These are phyloP conservation scores for Silene uniflora DNA, from an alignment of 148 eudicot genomes.

Conservation along the genomic window DNA sequence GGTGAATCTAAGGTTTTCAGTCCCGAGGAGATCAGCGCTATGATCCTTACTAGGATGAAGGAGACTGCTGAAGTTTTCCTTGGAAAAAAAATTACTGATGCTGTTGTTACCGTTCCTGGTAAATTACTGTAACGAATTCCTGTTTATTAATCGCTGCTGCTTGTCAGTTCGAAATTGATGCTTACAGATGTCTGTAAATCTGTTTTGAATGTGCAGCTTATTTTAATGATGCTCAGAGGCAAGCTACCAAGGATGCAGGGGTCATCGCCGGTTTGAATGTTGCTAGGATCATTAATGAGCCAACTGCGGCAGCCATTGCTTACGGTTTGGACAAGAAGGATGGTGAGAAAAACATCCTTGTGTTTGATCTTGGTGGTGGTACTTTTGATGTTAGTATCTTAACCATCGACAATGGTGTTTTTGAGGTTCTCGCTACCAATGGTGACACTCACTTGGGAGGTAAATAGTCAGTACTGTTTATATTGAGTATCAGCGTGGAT, in stretches of 20 bases:
- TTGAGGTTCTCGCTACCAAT: constrained; percentile 61
- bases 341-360: constrained; percentile 67
- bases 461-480: constrained; percentile 5
- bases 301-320: constrained; percentile 68
- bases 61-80: constrained; percentile 60
- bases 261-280: constrained; percentile 57
- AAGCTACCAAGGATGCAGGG: constrained; percentile 68
- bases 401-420: constrained; percentile 66
- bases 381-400: constrained; percentile 66
- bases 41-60: constrained; percentile 60
- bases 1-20: constrained; percentile 59
- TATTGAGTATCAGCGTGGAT: neutral
- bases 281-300: constrained; percentile 56
- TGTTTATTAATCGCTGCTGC: neutral
- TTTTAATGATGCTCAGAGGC: constrained; percentile 68
- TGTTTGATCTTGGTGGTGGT: constrained; percentile 76
- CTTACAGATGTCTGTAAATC: neutral
- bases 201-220: constrained; percentile 41
- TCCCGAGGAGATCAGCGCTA: constrained; percentile 65
- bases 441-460: constrained; percentile 83
- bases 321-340: constrained; percentile 70
- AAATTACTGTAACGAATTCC: neutral
- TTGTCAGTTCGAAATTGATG: neutral
- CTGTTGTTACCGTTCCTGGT: constrained; percentile 65
- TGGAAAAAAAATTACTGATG: constrained; percentile 55